Base-by-base conservation (phyloP, 345 rosid genomes). In the Linum usitatissimum region DNA sequence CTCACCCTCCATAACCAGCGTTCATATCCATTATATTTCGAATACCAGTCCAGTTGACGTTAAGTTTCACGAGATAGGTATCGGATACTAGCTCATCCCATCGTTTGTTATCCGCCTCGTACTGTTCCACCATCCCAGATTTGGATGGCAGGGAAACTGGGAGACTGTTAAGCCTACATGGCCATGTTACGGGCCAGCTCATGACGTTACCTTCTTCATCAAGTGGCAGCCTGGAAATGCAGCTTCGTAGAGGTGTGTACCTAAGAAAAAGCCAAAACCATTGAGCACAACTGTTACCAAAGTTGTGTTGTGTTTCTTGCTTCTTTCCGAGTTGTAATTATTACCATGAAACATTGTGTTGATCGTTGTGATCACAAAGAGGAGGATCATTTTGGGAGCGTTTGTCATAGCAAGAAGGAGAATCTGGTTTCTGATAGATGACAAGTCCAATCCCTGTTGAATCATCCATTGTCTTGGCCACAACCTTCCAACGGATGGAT, bases 21-120 rank as follows among this genome's bases (percentile, higher is more conserved):
- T 85, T 89, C 98, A 92, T 87, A 64, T 92, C 98, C 86, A 92
- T 87, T 69, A 89, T 85, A 68, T 89, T 92, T 64, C 91, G 64
- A 59, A 92, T 54, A 4, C 62, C 74, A 0, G 86, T 69, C 96
- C 96, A 89, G 76, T 83, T 89, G 64, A 92, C 70, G 21, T 79
- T 74, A 38, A 83, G 54, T 65, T 76, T 82, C 53, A 80, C 74
- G 54, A 81, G 72, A 73, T 87, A 92, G 42, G 85, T 79, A 69
- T 85, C 86, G 8, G 85, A 83, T 45, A 84, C 87, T 36, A 83
- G 81, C 4, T 73, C 69, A 15, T 82, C 73, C 98, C 98, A 92
- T 30, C 83, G 81, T 71, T 77, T 80, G 64, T 80, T 83, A 75
- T 89, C 96, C 75, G 78, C 76, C 39, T 75, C 62, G 62, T 77